Evolutionary conservation across 1,284 basidiomycete species (phyloP).

Genomic region (Ustanciosporium gigantosporum): DNA sequence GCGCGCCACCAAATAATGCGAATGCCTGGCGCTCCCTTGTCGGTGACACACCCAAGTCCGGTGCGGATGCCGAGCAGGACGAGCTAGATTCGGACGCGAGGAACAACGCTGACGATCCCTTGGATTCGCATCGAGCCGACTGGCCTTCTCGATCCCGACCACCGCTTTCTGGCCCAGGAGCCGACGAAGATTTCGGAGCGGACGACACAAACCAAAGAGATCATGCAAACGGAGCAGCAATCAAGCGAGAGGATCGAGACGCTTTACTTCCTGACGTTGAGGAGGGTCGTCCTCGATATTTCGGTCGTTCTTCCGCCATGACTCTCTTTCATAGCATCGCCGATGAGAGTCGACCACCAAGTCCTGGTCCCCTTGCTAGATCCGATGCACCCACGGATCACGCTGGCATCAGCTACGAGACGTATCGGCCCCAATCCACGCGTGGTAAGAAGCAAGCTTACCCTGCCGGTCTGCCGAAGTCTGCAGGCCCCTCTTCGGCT

Average conservation of each 20-base stretch:
- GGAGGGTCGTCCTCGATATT: constrained; percentile 50
- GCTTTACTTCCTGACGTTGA: constrained; percentile 48
- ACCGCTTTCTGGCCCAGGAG: background rate
- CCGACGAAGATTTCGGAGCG: background rate
- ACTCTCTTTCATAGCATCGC: constrained; percentile 35
- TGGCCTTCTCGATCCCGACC: constrained; percentile 1
- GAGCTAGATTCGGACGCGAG: background rate
- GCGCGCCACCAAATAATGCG: constrained; percentile 38
- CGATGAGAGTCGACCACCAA: constrained; percentile 40
- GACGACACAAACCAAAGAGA: background rate
- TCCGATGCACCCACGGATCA: constrained; percentile 8
- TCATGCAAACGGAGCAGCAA: background rate
- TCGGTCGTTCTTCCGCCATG: constrained; percentile 45
- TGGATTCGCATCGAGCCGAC: background rate
- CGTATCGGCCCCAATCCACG: constrained; percentile 4
- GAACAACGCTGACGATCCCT: background rate
- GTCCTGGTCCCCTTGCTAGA: constrained; percentile 16
- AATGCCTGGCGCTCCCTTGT: constrained; percentile 25
- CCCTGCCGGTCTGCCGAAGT: background rate
- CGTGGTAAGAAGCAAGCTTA: background rate
- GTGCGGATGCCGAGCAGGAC: background rate
- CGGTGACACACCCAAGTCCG: background rate
- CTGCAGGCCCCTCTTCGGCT: constrained; percentile 1
- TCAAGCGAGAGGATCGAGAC: constrained; percentile 22
- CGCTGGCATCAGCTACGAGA: constrained; percentile 39